A percentile compares a stretch with the other conserved stretches of the same genome.
These are phyloP conservation scores for Lachnellula arida DNA, from an alignment of 2,329 filamentous ascomycete species.

Conservation along the genomic window DNA sequence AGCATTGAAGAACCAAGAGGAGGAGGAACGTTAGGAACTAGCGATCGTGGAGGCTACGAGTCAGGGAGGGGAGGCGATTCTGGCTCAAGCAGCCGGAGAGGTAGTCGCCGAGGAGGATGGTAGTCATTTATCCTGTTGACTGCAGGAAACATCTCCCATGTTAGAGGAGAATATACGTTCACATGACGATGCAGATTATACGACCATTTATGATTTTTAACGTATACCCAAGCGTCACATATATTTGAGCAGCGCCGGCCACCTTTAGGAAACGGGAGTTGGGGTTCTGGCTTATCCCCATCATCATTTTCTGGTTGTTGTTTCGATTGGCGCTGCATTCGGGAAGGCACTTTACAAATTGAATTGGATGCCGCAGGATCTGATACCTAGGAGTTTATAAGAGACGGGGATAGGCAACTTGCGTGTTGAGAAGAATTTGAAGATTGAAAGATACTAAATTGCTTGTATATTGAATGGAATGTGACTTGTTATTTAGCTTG, in stretches of 20 bases:
- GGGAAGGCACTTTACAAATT: constrained; percentile 21
- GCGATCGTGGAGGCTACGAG: constrained; percentile 23
- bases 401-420: constrained; percentile 15
- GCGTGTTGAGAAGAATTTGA: background rate
- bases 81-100: constrained; percentile 26
- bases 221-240: constrained; percentile 15
- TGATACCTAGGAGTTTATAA: constrained; percentile 28
- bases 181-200: constrained; percentile 21
- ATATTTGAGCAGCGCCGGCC: constrained; percentile 10
- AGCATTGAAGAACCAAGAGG: constrained; percentile 49
- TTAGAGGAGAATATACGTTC: constrained; percentile 15
- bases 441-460: background rate
- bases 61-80: constrained; percentile 26
- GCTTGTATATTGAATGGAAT: background rate
- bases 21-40: constrained; percentile 13
- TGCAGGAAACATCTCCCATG: background rate
- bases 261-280: constrained; percentile 12
- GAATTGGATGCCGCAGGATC: constrained; percentile 23
- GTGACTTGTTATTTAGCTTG: background rate
- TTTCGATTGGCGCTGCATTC: background rate
- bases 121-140: background rate
- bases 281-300: constrained; percentile 4
- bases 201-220: constrained; percentile 21
- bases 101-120: constrained; percentile 27
- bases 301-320: constrained; percentile 7